Percentiles rank a stretch among this genome's conserved stretches.
Evolutionary conservation across 805 yeast species (phyloP).

Genomic region (Candida coquimbonensis): DNA sequence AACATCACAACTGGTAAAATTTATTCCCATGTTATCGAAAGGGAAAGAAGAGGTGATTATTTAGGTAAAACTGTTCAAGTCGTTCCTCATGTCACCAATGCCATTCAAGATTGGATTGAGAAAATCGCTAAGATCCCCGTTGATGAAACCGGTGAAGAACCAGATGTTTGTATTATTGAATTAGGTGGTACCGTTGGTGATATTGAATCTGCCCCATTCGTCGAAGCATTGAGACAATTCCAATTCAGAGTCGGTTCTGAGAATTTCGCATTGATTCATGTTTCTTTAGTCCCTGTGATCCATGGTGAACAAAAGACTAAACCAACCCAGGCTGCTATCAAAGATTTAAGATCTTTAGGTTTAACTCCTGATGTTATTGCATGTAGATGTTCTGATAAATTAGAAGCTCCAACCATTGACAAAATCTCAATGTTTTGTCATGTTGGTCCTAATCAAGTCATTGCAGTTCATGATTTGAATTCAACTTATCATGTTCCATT

Average conservation of each 20-base stretch:
- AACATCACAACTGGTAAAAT: constrained; percentile 98
- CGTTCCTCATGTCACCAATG: constrained; percentile 95
- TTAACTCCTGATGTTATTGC: constrained; percentile 96
- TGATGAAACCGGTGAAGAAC: constrained; percentile 78
- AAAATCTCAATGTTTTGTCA: constrained; percentile 99
- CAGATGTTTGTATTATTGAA: constrained; percentile 95
- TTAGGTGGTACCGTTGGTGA: constrained; percentile 99
- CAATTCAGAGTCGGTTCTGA: constrained; percentile 95
- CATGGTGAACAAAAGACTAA: constrained; percentile 99
- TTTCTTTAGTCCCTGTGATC: constrained; percentile 93
- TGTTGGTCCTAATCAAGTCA: constrained; percentile 96
- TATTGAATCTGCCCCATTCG: constrained; percentile 97
- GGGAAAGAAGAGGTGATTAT: constrained; percentile 94
- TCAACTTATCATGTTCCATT: constrained; percentile 97
- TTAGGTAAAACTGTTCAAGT: constrained; percentile 99
- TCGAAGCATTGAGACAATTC: constrained; percentile 97
- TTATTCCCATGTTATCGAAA: constrained; percentile 87
- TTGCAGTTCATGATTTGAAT: constrained; percentile 94
- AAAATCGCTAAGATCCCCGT: constrained; percentile 88
- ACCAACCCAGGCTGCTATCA: constrained; percentile 98
- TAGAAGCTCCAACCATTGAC: constrained; percentile 80
- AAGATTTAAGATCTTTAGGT: constrained; percentile 92
- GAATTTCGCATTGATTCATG: constrained; percentile 93
- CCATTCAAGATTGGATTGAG: constrained; percentile 98
- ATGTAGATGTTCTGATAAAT: constrained; percentile 84